Evolutionary conservation across 768 basidiomycete species (phyloP), one percentile per base, ranked within the genome.

Genomic region (Porpolomopsis calyptriformis): DNA sequence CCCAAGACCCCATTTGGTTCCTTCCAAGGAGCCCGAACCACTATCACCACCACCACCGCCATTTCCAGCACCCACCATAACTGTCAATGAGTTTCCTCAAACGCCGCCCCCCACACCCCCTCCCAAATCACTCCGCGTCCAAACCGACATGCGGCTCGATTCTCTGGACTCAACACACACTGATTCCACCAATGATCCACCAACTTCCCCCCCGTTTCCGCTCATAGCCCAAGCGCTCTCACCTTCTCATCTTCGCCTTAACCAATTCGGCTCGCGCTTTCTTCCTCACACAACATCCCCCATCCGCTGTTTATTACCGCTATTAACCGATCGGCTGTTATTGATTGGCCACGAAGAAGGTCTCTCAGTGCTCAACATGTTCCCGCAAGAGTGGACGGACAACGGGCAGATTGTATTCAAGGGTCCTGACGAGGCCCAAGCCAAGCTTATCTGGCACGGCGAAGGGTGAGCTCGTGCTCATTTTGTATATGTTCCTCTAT

Each of bases 251-350:
- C 64, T 88, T 18, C 73, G 73, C 50, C 60, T 90, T 40, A 80
- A 81, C 54, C 76, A 85, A 34, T 89, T 91, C 57, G 88, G 88
- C 18, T 90, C 87, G 16, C 75, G 87, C 12, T 91, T 91, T 59
- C 68, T 91, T 26, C 87, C 88, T 9, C 88, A 91, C 55, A 66
- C 86, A 12, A 82, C 76, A 2, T 70, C 75, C 0, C 85, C 74
- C 25, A 90, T 91, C 49, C 77, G 79, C 46, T 82, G 83, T 60
- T 60, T 89, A 9, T 70, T 91, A 25, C 85, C 88, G 6, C 57
- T 91, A 18, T 65, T 77, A 31, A 72, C 72, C 16, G 77, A 84
- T 50, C 69, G 71, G 43, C 60, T 85, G 31, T 46, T 91, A n/a
- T 73, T 91, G 10, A 74, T 91, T 22, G 88, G 88, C 3, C 82